Evolutionary conservation across 2,329 filamentous ascomycete species (phyloP).

Genomic region (Chrysoporthe deuterocubensis): DNA sequence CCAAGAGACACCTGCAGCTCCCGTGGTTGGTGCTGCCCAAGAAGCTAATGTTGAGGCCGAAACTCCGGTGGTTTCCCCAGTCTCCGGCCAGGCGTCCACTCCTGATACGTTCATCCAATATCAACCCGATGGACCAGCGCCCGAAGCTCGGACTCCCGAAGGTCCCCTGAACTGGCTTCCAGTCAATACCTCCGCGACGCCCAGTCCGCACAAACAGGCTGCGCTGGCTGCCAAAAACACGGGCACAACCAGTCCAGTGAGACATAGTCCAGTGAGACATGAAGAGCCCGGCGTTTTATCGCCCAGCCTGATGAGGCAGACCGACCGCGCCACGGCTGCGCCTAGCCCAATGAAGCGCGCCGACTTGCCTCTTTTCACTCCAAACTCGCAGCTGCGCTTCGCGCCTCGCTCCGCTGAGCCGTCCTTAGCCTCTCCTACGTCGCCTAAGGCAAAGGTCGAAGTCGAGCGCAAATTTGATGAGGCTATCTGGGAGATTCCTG

Average conservation of each 20-base stretch:
- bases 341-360: conserved; percentile 44
- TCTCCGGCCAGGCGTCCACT: conserved; percentile 28
- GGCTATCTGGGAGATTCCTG: conserved; percentile 41
- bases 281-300: conserved; percentile 5
- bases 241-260: conserved; percentile 1
- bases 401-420: conserved; percentile 35
- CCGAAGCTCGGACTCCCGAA: conserved; percentile 42
- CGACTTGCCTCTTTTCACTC: conserved; percentile 44
- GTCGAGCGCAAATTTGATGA: conserved; percentile 26
- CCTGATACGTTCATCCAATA: conserved; percentile 57
- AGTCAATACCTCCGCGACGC: conserved; percentile 48
- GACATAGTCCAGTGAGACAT: conserved; percentile 18
- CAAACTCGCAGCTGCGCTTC: conserved; percentile 55
- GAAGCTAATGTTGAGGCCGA: not conserved
- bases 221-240: not conserved
- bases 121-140: conserved; percentile 57
- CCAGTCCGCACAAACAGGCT: conserved; percentile 25
- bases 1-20: conserved; percentile 7
- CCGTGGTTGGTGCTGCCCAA: not conserved
- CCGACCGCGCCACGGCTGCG: conserved; percentile 33
- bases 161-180: conserved; percentile 56
- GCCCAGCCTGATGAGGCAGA: conserved; percentile 23
- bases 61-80: conserved; percentile 8
- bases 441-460: conserved; percentile 21
- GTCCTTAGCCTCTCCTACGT: conserved; percentile 2